Conservation (phyloP, 1,284 basidiomycete genomes). For the Trichosporon sp. region DNA sequence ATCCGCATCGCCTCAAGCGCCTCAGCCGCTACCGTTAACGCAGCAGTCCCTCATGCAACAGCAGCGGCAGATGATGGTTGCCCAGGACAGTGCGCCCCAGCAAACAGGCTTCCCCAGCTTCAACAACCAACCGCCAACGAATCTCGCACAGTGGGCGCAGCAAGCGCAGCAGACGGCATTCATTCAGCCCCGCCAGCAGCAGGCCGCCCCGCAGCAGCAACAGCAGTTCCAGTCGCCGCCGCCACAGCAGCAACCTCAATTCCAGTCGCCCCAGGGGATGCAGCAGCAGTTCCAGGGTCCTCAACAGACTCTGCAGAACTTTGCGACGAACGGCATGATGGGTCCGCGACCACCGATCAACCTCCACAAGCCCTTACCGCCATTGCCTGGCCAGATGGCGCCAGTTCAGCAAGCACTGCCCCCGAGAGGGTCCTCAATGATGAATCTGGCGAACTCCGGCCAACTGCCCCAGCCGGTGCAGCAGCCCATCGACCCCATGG, state of each 20-base stretch:
- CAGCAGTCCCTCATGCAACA: not conserved
- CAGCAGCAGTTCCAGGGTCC: conserved; percentile 1
- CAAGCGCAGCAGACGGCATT: not conserved
- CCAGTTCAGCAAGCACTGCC: not conserved
- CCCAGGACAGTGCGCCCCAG: not conserved
- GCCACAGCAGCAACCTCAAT: not conserved
- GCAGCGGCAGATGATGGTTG: not conserved
- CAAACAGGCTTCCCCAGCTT: not conserved
- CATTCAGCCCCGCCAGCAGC: not conserved
- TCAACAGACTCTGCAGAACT: not conserved
- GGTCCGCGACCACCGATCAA: not conserved
- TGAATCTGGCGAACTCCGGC: not conserved
- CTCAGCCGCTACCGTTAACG: not conserved
- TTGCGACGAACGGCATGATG: not conserved
- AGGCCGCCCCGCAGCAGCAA: not conserved
- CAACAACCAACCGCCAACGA: not conserved
- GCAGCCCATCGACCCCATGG: not conserved
- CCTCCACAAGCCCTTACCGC: not conserved
- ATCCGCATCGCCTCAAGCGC: not conserved
- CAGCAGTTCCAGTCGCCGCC: not conserved
- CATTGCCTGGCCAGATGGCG: not conserved
- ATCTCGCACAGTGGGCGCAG: conserved; percentile 3
- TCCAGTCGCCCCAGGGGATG: not conserved
- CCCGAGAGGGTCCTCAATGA: not conserved
- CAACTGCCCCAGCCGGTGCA: not conserved